A percentile compares a stretch with the other conserved stretches of the same genome.
Evolutionary conservation across 176 grass and related monocot genomes (phyloP).

Genomic region (Saccharum officinarum): DNA sequence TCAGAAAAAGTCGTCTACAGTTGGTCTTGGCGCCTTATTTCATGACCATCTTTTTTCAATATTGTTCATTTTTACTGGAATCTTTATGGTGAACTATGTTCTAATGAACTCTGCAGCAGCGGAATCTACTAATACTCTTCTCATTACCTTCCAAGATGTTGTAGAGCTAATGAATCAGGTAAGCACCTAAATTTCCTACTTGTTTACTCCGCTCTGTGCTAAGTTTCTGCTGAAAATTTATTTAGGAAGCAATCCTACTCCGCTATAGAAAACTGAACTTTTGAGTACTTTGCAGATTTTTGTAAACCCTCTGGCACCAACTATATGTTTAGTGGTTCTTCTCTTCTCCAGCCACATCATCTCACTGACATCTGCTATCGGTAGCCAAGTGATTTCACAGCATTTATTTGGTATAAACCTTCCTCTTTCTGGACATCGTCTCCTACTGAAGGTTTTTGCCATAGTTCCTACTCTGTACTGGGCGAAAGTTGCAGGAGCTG

Average conservation of each 20-base stretch:
- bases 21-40: slow-evolving; percentile 69
- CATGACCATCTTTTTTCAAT: slow-evolving; percentile 95
- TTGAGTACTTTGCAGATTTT: slow-evolving; percentile 69
- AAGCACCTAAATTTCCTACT: slow-evolving; percentile 23
- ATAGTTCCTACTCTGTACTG: slow-evolving; percentile 74
- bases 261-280: neutral
- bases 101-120: slow-evolving; percentile 89
- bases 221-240: slow-evolving; percentile 13
- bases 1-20: slow-evolving; percentile 55
- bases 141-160: slow-evolving; percentile 84
- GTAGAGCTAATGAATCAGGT: slow-evolving; percentile 98
- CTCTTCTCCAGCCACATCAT: slow-evolving; percentile 90
- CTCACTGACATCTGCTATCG: slow-evolving; percentile 72
- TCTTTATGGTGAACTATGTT: slow-evolving; percentile 95
- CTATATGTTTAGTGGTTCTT: slow-evolving; percentile 85
- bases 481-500: slow-evolving; percentile 63
- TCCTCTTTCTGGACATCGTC: slow-evolving; percentile 50
- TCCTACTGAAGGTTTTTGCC: slow-evolving; percentile 71
- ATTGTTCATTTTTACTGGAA: slow-evolving; percentile 88
- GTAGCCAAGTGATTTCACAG: slow-evolving; percentile 68
- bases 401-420: slow-evolving; percentile 86
- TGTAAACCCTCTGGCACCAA: slow-evolving; percentile 69
- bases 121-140: slow-evolving; percentile 73
- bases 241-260: slow-evolving; percentile 12
- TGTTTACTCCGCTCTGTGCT: neutral